Evolutionary conservation across 768 basidiomycete genomes (phyloP), one percentile per base, ranked within the genome.

Genomic region (Kwoniella newhampshirensis): DNA sequence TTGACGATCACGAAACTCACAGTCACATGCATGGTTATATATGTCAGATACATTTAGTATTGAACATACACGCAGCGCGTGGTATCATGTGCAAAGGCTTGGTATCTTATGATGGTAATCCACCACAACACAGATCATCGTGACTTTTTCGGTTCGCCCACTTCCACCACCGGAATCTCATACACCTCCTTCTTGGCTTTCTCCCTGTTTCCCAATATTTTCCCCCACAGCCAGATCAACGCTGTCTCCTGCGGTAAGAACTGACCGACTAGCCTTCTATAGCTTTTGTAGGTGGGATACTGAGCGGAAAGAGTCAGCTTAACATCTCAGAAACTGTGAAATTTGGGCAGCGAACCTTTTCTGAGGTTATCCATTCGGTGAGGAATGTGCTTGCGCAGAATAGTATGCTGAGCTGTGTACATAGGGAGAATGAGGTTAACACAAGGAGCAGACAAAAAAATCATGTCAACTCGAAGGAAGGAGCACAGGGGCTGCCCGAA

Each of bases 261-360:
- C 87, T 91, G 91, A 12, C 82, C 85, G 3, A 94, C 91, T 20
- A 91, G 83, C 54, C 79, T 70, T 67, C 85, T 85, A 74, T 93
- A 96, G 3, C 85, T 82, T 4, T 71, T 70, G 75, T 94, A 96
- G 11, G 55, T 52, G 2, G 72, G 68, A 47, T 74, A 72, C 69
- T 71, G 42, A 7, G 25, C 12, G 11, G 25, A 46, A 13, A 39
- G 28, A 20, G 43, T 50, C 59, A 51, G 36, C 32, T 53, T 39
- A 11, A 52, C 12, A 27, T 21, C 3, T 1, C 32, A 52, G 26
- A 26, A 30, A 53, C 21, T 39, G 49, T 4, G 13, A 48, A n/a
- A n/a, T n/a, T n/a, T n/a, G n/a, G n/a, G n/a, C n/a, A n/a, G 46
- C 73, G 55, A 28, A 74, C 75, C 73, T 96, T 96, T 46, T 80